phyloP scores from a whole-genome alignment of 371 early-diverging fungal genomes.

The Rhizopus arrhizus region DNA sequence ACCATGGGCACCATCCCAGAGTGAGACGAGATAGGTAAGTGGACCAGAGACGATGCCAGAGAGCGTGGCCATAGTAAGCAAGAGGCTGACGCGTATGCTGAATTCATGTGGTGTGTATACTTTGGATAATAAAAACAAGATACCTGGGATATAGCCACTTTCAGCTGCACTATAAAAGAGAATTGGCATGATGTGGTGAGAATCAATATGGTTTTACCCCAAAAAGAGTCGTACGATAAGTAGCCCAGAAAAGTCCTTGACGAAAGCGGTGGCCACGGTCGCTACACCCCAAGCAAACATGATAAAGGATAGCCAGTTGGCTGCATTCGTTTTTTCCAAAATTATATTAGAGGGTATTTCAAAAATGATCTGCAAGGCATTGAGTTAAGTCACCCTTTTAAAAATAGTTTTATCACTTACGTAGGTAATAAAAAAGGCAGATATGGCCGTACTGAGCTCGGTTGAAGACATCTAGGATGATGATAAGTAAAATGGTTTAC shows the following conservation, averaged over 20 bases:
- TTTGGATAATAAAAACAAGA: conserved; percentile 31
- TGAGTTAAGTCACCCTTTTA: too few relatives aligned
- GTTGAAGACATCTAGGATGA: conserved; percentile 28
- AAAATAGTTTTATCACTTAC: conserved; percentile 15
- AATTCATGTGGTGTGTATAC: conserved; percentile 34
- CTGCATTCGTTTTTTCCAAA: conserved; percentile 37
- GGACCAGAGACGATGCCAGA: conserved; percentile 38
- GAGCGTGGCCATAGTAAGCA: conserved; percentile 31
- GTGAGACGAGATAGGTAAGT: conserved; percentile 26
- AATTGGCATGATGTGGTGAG: too few relatives aligned
- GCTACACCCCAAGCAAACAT: conserved; percentile 51
- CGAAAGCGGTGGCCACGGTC: conserved; percentile 35
- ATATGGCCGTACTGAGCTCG: conserved; percentile 30
- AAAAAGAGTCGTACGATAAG: conserved; percentile 27
- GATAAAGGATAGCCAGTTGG: conserved; percentile 45
- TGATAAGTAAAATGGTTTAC: conserved; percentile 20
- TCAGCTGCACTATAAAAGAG: conserved; percentile 27
- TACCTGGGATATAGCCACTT: conserved; percentile 42
- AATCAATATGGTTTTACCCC: conserved; percentile 26
- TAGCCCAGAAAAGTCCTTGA: conserved; percentile 26
- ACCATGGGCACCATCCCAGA: conserved; percentile 29
- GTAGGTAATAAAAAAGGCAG: conserved; percentile 41
- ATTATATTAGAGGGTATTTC: conserved; percentile 51
- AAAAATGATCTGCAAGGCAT: conserved; percentile 36
- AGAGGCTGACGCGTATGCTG: conserved; percentile 29